Percentiles rank a stretch among this genome's conserved stretches.
phyloP scores from a whole-genome alignment of 1,139 yeast species.

The Saccharomyces pastorianus region DNA sequence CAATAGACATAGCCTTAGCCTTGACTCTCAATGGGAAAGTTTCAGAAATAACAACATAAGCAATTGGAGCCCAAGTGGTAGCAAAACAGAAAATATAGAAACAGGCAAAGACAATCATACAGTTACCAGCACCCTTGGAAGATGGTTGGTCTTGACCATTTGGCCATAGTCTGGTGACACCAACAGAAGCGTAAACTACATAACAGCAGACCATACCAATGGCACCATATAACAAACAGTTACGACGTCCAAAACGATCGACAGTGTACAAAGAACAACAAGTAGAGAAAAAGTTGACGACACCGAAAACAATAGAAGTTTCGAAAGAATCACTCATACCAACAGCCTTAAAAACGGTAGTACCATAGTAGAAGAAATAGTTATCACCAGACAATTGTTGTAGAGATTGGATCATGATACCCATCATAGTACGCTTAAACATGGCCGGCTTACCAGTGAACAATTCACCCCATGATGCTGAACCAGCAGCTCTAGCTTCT shows the following conservation, averaged over 20 bases:
- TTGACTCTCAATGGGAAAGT: slow-evolving; percentile 69
- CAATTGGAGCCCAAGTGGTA: slow-evolving; percentile 77
- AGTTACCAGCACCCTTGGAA: slow-evolving; percentile 52
- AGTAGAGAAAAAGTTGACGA: slow-evolving; percentile 69
- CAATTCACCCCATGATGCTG: slow-evolving; percentile 34
- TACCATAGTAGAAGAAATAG: slow-evolving; percentile 74
- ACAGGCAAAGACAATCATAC: slow-evolving; percentile 70
- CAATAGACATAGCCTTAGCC: slow-evolving; percentile 67
- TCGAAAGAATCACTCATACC: slow-evolving; percentile 64
- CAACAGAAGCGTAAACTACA: slow-evolving; percentile 57
- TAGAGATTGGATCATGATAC: slow-evolving; percentile 55
- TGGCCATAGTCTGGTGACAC: slow-evolving; percentile 52
- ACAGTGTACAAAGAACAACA: slow-evolving; percentile 56
- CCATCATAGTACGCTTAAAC: slow-evolving; percentile 54
- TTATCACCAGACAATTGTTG: slow-evolving; percentile 76
- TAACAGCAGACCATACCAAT: slow-evolving; percentile 55
- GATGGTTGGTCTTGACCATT: slow-evolving; percentile 45
- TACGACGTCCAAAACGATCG: slow-evolving; percentile 62
- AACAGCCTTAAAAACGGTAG: slow-evolving; percentile 65
- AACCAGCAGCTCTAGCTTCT: slow-evolving; percentile 35
- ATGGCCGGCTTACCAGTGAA: slow-evolving; percentile 34
- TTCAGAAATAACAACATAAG: slow-evolving; percentile 63
- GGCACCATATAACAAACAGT: slow-evolving; percentile 53
- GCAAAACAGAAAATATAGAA: slow-evolving; percentile 73
- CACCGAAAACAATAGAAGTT: slow-evolving; percentile 66